Conservation (phyloP, 495 filamentous ascomycete species). For the Hypoxylon fuscum region DNA sequence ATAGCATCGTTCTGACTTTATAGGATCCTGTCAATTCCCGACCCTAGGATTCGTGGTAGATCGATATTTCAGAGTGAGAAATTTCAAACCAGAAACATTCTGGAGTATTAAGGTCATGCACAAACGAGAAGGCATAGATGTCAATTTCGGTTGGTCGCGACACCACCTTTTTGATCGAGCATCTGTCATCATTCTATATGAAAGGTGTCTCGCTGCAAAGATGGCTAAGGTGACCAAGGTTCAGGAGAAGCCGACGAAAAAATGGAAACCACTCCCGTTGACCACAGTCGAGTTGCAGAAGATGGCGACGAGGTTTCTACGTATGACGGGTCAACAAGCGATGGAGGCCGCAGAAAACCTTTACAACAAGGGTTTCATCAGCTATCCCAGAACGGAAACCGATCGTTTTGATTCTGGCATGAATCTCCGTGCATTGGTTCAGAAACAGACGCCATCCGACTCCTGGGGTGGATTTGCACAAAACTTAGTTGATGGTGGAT, state of each 20-base stretch:
- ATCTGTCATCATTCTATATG: slow-evolving; percentile 81
- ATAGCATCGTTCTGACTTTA: slow-evolving; percentile 20
- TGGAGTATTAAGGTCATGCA: slow-evolving; percentile 91
- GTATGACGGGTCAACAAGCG: slow-evolving; percentile 83
- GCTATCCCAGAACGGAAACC: slow-evolving; percentile 96
- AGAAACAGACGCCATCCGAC: slow-evolving; percentile 80
- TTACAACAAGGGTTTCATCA: slow-evolving; percentile 95
- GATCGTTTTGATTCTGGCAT: slow-evolving; percentile 95
- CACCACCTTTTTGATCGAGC: slow-evolving; percentile 88
- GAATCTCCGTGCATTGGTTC: slow-evolving; percentile 79
- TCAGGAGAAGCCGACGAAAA: slow-evolving; percentile 88
- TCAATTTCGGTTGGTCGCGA: slow-evolving; percentile 85
- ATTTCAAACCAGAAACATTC: slow-evolving; percentile 91
- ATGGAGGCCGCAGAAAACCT: slow-evolving; percentile 92
- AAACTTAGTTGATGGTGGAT: slow-evolving; percentile 78
- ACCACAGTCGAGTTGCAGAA: slow-evolving; percentile 99
- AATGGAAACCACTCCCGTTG: slow-evolving; percentile 91
- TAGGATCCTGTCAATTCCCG: slow-evolving; percentile 96
- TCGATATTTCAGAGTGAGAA: slow-evolving; percentile 88
- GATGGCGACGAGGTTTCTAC: slow-evolving; percentile 85
- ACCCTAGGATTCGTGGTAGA: slow-evolving; percentile 97
- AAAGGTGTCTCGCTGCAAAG: slow-evolving; percentile 81
- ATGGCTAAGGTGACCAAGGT: slow-evolving; percentile 83
- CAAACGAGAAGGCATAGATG: slow-evolving; percentile 76
- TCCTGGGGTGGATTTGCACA: slow-evolving; percentile 87